Base-by-base conservation (phyloP, 2,329 filamentous ascomycete species). In the Aureobasidium pullulans region DNA sequence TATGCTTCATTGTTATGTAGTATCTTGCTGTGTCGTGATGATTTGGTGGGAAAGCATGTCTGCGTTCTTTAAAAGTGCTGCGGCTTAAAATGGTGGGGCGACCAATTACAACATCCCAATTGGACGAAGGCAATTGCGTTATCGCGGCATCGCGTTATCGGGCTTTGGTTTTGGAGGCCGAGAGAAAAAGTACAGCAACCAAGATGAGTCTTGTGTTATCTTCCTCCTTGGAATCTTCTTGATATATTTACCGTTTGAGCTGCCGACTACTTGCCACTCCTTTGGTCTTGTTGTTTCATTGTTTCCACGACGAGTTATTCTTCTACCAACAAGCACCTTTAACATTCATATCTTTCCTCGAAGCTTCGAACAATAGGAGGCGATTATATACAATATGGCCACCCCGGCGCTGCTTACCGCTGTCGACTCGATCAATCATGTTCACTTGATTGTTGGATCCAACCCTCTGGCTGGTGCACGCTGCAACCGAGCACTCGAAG, bases 381-480 rank as follows among this genome's bases (percentile, higher is more conserved):
- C 54, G 54, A 59, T 34, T 31, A 8, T 16, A 28, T 37, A 32
- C 44, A 59, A 32, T 13, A 59, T 59, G 56, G 39, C 57, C 40
- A 31, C 72, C 36, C 76, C 79, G 39, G 78, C 86, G 3, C 79
- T 95, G 54, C 84, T 95, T 49, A 87, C 88, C 47, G 85, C 88
- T 50, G 80, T 87, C 64, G 85, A 91, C 70, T 86, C 84, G 68
- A 79, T 79, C 53, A 81, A 77, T 49, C 87, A 90, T 69, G 73
- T 92, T 42, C 94, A 99, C 72, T 80, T 99, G 60, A 84, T 99
- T 67, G 74, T 97, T 63, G 94, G 94, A 61, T 86, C 87, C 36
- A 94, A 92, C 68, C 85, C 93, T 13, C 81, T 99, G 42, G 93
- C 94, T n/a, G 87, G 88, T 56, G 83, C 90, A 34, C 84, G 94